phyloP scores from a whole-genome alignment of 1,139 yeast species.

The Diutina mesorugosa region DNA sequence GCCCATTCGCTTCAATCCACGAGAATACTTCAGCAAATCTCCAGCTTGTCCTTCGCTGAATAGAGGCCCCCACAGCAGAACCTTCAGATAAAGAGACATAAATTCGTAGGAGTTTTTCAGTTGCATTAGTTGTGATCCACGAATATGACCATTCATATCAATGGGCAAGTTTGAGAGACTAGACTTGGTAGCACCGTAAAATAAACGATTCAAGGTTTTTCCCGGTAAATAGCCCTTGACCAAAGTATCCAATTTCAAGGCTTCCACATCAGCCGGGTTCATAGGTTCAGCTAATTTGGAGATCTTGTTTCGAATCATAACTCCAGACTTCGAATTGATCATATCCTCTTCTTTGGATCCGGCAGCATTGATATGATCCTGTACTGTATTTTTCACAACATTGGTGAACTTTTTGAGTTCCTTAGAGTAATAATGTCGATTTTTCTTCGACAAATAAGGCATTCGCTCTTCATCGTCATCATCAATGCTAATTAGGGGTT shows the following conservation, averaged over 20 bases:
- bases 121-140: not conserved
- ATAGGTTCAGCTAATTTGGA: conserved; percentile 21
- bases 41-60: not conserved
- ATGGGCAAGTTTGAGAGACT: conserved; percentile 3
- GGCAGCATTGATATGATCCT: conserved; percentile 35
- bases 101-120: conserved; percentile 3
- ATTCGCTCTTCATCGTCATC: not conserved
- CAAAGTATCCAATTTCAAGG: conserved; percentile 25
- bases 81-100: conserved; percentile 7
- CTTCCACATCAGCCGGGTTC: conserved; percentile 31
- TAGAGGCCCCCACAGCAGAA: conserved; percentile 2
- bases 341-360: conserved; percentile 17
- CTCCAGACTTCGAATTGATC: conserved; percentile 12
- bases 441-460: conserved; percentile 8
- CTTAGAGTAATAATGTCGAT: conserved; percentile 22
- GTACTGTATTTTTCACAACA: conserved; percentile 63
- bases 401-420: conserved; percentile 52
- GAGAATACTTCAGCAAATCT: not conserved
- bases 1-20: not conserved
- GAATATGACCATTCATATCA: conserved; percentile 3
- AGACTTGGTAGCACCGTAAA: conserved; percentile 15
- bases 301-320: conserved; percentile 20
- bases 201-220: conserved; percentile 21
- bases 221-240: conserved; percentile 23
- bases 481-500: not conserved